These are phyloP conservation scores for Cyberlindnera euphorbiae DNA, from an alignment of 805 yeast genomes.

Conservation along the genomic window DNA sequence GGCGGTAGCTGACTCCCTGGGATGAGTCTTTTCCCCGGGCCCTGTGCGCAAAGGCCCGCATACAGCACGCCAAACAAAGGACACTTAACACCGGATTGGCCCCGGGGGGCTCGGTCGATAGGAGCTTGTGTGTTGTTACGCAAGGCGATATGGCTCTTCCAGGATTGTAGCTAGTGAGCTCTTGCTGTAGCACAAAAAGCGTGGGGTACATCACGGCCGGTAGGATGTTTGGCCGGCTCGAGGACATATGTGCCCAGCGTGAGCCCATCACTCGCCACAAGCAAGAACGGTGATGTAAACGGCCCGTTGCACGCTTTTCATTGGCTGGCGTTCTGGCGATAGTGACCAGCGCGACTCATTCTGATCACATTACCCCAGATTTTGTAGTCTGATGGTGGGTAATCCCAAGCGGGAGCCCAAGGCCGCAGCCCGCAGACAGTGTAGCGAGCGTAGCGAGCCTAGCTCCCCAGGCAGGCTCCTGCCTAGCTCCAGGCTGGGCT, in stretches of 20 bases:
- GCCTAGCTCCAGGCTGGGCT: background rate
- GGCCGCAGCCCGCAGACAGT: background rate
- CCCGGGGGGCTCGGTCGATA: no score
- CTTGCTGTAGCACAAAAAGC: no score
- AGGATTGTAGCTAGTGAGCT: no score
- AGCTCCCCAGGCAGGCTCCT: constrained; percentile 1
- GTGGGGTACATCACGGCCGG: background rate
- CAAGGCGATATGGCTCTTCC: no score
- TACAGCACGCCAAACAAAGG: no score
- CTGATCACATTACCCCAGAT: constrained; percentile 7
- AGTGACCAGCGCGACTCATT: constrained; percentile 6
- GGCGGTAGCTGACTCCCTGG: no score
- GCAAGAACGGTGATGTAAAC: constrained; percentile 6
- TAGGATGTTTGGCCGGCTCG: background rate
- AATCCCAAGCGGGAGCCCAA: background rate
- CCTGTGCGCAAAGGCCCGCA: no score
- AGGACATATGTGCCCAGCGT: no score
- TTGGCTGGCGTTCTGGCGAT: constrained; percentile 1
- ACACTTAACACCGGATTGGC: no score
- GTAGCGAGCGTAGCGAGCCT: background rate
- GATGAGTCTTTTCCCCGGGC: no score
- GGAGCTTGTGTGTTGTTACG: no score
- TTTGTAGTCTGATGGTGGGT: background rate
- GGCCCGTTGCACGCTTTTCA: background rate
- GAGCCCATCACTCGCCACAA: background rate